phyloP scores from a whole-genome alignment of 306 rosid genomes.

The Quercus gilva region DNA sequence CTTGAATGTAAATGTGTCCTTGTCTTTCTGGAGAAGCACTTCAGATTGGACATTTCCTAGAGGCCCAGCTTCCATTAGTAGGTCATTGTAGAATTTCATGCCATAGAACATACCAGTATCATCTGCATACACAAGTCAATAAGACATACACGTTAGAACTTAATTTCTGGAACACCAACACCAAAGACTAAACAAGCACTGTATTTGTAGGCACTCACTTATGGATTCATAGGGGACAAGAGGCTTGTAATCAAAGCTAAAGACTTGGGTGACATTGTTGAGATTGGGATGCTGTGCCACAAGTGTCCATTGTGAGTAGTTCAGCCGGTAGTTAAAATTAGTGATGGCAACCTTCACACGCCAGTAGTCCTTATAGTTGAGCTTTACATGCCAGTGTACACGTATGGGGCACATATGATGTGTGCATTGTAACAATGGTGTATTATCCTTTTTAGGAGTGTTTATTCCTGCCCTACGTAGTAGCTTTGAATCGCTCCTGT shows the following conservation, averaged over 20 bases:
- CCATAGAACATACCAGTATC: constrained; percentile 97
- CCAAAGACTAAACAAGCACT: neutral
- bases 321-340: constrained; percentile 70
- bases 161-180: neutral
- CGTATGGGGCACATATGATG: constrained; percentile 80
- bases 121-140: constrained; percentile 50
- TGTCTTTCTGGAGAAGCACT: constrained; percentile 72
- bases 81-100: constrained; percentile 81
- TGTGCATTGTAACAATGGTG: constrained; percentile 85
- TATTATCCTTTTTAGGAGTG: constrained; percentile 52
- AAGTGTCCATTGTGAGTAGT: constrained; percentile 78
- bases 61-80: constrained; percentile 87
- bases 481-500: constrained; percentile 61
- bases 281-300: constrained; percentile 91
- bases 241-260: constrained; percentile 84
- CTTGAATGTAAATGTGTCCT: constrained; percentile 68
- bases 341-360: constrained; percentile 78
- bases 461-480: constrained; percentile 42
- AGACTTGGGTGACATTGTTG: constrained; percentile 85
- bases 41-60: constrained; percentile 86
- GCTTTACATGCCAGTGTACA: constrained; percentile 89
- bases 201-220: constrained; percentile 45
- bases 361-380: constrained; percentile 82
- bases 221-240: constrained; percentile 79
- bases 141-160: neutral